Base-by-base conservation (phyloP, 495 filamentous ascomycete genomes). In the Pseudomonodictys pantanalensis region DNA sequence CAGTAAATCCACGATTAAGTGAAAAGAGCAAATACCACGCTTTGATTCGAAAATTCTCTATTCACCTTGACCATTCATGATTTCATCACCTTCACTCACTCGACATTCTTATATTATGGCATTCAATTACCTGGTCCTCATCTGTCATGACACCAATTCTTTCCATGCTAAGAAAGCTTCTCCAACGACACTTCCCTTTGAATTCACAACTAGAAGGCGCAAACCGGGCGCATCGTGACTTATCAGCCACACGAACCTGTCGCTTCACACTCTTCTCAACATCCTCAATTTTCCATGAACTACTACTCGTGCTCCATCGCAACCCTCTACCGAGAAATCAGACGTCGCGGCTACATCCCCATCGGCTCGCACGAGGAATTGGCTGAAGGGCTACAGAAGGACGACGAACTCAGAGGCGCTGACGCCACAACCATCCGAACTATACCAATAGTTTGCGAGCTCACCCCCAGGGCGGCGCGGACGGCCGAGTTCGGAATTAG, bases 341-440 rank as follows among this genome's bases (percentile, higher is more conserved):
- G 11, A 24, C 45, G 55, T 5, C 44, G 44, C 9, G 55, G 44
- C 22, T 50, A 48, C 45, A 18, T 42, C 6, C 29, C 29, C 3
- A 2, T 12, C 8, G 25, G 44, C 44, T 26, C 25, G 30, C 43
- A 42, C 3, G 55, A 58, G 17, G 45, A 41, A 20, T 24, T 50
- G 15, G 42, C 18, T 33, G 55, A 58, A 42, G 22, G 25, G 29
- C 26, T 58, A 11, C n/a, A 7, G 17, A 4, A 17, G n/a, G 55
- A 50, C 45, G 44, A 58, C 25, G 28, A 23, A 20, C 15, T 3
- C 4, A 10, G 56, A 42, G 47, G 33, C 3, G 44, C 24, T 17
- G 47, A 51, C 12, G 56, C 56, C 11, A 59, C 56, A 22, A 59
- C 35, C 24, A 11, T 52, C 23, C 8, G 5, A 4, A 56, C 53